Conservation (phyloP, 2,329 filamentous ascomycete genomes). For the Microdochium trichocladiopsis region DNA sequence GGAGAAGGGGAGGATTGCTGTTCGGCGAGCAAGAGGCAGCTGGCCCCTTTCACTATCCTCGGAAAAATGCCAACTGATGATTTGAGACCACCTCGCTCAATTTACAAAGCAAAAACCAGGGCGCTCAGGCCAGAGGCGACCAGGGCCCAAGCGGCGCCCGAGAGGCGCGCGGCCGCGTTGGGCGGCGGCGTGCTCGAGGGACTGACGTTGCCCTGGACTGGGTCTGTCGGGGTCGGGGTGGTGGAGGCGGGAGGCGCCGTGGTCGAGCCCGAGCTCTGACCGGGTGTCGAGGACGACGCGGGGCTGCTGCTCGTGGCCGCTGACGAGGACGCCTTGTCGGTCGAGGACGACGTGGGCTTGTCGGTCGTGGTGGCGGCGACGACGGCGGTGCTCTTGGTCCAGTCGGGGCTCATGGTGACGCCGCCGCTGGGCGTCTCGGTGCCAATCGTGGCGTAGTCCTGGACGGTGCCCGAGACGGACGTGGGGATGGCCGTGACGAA, state of each 20-base stretch:
- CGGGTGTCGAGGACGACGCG: not conserved
- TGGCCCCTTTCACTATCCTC: no score
- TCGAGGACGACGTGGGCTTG: not conserved
- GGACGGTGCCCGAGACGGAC: not conserved
- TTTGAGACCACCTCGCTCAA: not conserved
- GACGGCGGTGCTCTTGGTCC: not conserved
- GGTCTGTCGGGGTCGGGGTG: not conserved
- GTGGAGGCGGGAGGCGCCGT: not conserved
- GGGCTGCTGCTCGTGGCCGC: not conserved
- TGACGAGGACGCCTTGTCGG: not conserved
- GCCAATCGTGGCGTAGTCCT: not conserved
- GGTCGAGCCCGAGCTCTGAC: not conserved
- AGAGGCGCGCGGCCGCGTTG: not conserved
- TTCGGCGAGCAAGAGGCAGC: no score
- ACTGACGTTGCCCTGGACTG: not conserved
- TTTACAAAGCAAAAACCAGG: not conserved
- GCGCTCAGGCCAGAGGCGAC: not conserved
- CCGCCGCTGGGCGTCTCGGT: not conserved
- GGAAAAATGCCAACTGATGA: no score
- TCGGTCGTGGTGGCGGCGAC: not conserved
- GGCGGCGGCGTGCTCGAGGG: not conserved
- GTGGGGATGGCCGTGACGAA: not conserved
- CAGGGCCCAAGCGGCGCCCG: not conserved
- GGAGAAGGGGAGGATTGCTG: no score
- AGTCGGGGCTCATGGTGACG: not conserved